A percentile compares a stretch with the other conserved stretches of the same genome.
Conservation (phyloP, 768 basidiomycete genomes). For the Hericium rajendrae region DNA sequence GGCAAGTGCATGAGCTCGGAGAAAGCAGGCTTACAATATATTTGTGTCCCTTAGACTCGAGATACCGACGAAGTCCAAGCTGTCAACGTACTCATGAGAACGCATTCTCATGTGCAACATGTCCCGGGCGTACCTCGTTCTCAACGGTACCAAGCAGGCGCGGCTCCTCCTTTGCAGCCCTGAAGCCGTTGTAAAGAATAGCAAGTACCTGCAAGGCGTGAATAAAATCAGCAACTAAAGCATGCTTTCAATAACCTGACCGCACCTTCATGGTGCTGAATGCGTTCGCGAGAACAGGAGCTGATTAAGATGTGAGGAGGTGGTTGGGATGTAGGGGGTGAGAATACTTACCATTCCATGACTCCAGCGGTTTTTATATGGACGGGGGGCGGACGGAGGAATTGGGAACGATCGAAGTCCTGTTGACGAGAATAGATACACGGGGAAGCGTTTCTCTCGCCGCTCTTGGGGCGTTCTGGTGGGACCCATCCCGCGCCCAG, state of each 20-base stretch:
- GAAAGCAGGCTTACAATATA: slow-evolving; percentile 38
- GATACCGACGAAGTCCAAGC: slow-evolving; percentile 29
- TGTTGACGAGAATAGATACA: too few species aligned
- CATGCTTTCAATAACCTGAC: not conserved
- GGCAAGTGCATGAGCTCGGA: not conserved
- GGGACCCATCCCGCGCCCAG: too few species aligned
- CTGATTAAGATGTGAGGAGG: not conserved
- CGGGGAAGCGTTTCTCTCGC: too few species aligned
- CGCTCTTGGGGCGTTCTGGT: too few species aligned
- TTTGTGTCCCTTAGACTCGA: slow-evolving; percentile 27
- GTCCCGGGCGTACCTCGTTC: slow-evolving; percentile 18
- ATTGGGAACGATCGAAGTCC: too few species aligned
- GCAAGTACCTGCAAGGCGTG: slow-evolving; percentile 10
- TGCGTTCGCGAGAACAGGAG: not conserved
- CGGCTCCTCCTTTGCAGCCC: slow-evolving; percentile 20
- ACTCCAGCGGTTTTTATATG: too few species aligned
- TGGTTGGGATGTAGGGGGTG: not conserved
- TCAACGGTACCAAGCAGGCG: slow-evolving; percentile 27
- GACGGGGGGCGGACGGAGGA: too few species aligned
- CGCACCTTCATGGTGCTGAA: not conserved
- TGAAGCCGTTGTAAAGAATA: slow-evolving; percentile 39
- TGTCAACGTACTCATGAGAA: slow-evolving; percentile 1
- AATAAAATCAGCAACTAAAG: not conserved
- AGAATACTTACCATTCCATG: not conserved
- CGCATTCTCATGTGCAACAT: not conserved